Conservation (phyloP, 1,284 basidiomycete genomes). For the Malassezia dermatis region DNA sequence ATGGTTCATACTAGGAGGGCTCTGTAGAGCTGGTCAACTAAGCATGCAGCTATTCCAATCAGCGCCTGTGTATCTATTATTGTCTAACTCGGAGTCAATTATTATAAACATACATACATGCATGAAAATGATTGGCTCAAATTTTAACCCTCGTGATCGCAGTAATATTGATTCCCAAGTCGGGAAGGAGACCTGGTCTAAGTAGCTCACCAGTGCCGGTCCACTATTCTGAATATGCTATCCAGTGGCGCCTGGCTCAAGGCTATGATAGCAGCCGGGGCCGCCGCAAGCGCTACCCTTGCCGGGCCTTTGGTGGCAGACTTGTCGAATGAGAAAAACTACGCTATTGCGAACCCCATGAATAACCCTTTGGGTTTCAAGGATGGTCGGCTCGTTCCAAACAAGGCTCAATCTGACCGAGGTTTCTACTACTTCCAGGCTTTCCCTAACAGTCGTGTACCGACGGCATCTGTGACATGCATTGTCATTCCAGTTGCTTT, state of each 20-base stretch:
- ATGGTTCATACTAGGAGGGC: not conserved
- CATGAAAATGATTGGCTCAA: not conserved
- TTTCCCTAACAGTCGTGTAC: slow-evolving; percentile 11
- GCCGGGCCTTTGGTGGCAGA: not conserved
- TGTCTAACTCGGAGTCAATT: not conserved
- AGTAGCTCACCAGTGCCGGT: not conserved
- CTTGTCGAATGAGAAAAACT: not conserved
- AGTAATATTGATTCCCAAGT: not conserved
- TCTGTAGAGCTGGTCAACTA: not conserved
- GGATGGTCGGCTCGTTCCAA: not conserved
- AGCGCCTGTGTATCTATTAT: not conserved
- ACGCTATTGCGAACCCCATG: not conserved
- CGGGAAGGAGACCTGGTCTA: not conserved
- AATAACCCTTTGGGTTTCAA: not conserved
- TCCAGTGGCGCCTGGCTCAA: not conserved
- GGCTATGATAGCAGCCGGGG: not conserved
- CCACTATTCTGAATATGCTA: not conserved
- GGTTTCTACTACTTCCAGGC: slow-evolving; percentile 10
- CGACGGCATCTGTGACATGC: not conserved
- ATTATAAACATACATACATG: not conserved
- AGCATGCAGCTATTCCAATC: not conserved
- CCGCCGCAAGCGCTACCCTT: not conserved
- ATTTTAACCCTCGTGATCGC: not conserved
- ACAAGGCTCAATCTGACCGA: not conserved
- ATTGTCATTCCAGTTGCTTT: slow-evolving; percentile 2